These are phyloP conservation scores for Myriosclerotinia duriaeana DNA, from an alignment of 2,329 filamentous ascomycete species.

Conservation along the genomic window DNA sequence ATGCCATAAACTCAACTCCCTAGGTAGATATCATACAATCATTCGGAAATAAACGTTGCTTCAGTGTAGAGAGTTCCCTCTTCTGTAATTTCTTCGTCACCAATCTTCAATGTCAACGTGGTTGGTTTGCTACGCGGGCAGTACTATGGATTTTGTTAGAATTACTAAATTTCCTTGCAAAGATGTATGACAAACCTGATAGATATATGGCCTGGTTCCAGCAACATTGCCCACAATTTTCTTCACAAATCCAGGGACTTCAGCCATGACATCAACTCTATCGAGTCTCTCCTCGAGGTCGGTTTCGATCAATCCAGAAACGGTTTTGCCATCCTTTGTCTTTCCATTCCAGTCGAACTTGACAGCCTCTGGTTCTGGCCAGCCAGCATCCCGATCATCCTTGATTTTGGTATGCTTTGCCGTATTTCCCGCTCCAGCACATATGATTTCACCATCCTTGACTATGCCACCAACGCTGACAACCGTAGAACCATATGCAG, in stretches of 20 bases:
- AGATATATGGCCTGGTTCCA: constrained; percentile 96
- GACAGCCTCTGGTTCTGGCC: constrained; percentile 79
- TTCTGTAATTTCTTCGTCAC: constrained; percentile 75
- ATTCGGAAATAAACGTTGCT: constrained; percentile 88
- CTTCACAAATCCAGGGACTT: constrained; percentile 95
- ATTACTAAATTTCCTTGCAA: neutral
- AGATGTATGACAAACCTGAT: constrained; percentile 64
- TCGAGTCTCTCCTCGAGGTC: constrained; percentile 69
- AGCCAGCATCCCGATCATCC: constrained; percentile 75
- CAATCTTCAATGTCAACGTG: constrained; percentile 79
- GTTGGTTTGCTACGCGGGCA: constrained; percentile 61
- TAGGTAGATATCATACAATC: constrained; percentile 24
- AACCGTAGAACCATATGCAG: constrained; percentile 82
- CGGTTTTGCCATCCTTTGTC: constrained; percentile 70
- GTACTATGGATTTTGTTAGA: constrained; percentile 58
- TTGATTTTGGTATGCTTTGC: constrained; percentile 68
- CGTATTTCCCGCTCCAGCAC: constrained; percentile 64
- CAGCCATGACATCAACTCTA: constrained; percentile 91
- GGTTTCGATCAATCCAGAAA: constrained; percentile 69
- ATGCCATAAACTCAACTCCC: neutral
- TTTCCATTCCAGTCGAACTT: constrained; percentile 78
- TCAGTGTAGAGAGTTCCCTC: constrained; percentile 80
- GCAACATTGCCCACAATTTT: constrained; percentile 83
- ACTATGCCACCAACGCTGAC: constrained; percentile 82
- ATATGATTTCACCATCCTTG: constrained; percentile 77